Conservation (phyloP, 306 rosid species). For the Potentilla sterilis region DNA sequence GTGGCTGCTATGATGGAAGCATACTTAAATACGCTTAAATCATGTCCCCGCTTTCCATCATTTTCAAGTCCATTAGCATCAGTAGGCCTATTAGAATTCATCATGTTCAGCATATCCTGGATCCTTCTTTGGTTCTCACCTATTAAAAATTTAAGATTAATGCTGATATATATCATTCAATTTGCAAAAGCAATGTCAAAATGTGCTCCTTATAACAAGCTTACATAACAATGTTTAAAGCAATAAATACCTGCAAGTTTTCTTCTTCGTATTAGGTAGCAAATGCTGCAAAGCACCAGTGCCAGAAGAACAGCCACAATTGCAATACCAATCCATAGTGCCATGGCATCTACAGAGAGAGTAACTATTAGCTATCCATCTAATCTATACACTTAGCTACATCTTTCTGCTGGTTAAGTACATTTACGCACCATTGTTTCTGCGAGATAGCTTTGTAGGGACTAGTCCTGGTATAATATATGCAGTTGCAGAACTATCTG, state of each 20-base stretch:
- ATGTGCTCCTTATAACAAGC: not conserved
- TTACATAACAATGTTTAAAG: not conserved
- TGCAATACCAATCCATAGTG: not conserved
- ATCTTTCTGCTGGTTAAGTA: no score
- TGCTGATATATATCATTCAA: not conserved
- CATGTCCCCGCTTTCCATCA: not conserved
- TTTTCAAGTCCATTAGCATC: not conserved
- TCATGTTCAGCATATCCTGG: not conserved
- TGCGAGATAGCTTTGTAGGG: no score
- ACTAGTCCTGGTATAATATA: not conserved
- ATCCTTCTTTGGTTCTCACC: not conserved
- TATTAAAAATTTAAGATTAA: not conserved
- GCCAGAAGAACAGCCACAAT: not conserved
- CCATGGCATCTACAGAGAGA: not conserved
- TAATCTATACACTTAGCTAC: not conserved
- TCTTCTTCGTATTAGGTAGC: not conserved
- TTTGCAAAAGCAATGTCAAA: not conserved
- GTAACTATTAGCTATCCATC: not conserved
- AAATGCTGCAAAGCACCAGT: not conserved
- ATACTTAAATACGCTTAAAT: not conserved
- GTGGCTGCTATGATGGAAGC: not conserved
- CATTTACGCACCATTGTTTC: no score
- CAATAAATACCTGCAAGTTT: slow-evolving; percentile 13
- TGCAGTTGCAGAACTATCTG: not conserved
- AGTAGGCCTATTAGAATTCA: not conserved